These are phyloP conservation scores for Colletotrichum simmondsii DNA, from an alignment of 2,329 filamentous ascomycete species.

Conservation along the genomic window DNA sequence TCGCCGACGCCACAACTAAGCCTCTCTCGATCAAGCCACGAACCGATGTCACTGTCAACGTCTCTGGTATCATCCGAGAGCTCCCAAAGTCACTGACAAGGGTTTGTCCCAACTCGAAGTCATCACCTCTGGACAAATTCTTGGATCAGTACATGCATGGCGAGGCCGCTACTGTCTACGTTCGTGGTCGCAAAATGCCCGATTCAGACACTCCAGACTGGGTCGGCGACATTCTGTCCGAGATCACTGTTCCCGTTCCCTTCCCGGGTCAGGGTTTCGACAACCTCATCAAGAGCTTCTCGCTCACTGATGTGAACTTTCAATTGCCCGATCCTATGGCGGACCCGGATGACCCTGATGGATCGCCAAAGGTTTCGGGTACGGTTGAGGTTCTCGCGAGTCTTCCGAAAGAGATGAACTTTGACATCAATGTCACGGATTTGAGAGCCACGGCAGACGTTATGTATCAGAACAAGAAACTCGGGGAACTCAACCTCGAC, in stretches of 20 bases:
- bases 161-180: conserved; percentile 80
- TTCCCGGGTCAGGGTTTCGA: conserved; percentile 86
- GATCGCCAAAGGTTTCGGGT: conserved; percentile 84
- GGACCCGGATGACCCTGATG: conserved; percentile 75
- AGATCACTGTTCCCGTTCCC: conserved; percentile 84
- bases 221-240: conserved; percentile 83
- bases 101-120: conserved; percentile 79
- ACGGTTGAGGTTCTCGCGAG: conserved; percentile 82
- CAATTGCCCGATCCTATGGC: conserved; percentile 83
- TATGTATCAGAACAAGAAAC: conserved; percentile 79
- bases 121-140: conserved; percentile 86
- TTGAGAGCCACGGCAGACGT: conserved; percentile 85
- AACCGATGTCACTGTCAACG: conserved; percentile 74
- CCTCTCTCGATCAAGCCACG: conserved; percentile 75
- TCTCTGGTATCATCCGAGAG: conserved; percentile 76
- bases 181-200: conserved; percentile 79
- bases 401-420: conserved; percentile 87
- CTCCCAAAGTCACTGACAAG: conserved; percentile 79
- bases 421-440: conserved; percentile 80
- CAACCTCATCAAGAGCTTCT: conserved; percentile 87
- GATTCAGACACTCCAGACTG: conserved; percentile 79
- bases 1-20: conserved; percentile 80
- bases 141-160: conserved; percentile 86
- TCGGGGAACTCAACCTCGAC: conserved; percentile 82
- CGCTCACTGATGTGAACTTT: conserved; percentile 87